Base-by-base conservation (phyloP, 2,329 filamentous ascomycete genomes). In the Microsporum canis region DNA sequence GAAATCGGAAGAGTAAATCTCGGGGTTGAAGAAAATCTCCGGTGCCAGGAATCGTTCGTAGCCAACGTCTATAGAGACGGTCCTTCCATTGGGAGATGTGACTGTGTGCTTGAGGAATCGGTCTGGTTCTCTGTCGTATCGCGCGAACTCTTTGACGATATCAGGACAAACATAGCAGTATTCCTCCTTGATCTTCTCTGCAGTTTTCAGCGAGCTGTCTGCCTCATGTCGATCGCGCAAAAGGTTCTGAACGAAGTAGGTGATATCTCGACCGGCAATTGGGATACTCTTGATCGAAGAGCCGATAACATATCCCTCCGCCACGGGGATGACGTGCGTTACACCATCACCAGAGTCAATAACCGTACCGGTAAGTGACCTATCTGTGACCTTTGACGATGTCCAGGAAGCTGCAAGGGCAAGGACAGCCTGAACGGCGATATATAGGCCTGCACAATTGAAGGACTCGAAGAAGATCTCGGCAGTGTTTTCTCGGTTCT, bases 401-500 rank as follows among this genome's bases (percentile, higher is more conserved):
- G 94, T 99, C 94, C 94, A 99, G 6, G 94, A 97, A 23, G 95
- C 94, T 51, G 94, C 94, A 53, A 99, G 84, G 14, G 95, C 94
- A 61, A 99, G 86, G 27, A 99, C 94, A 36, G 94, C 94, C 78
- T 99, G 94, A 12, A 99, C 94, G 55, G 94, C 94, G 73, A 99
- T 99, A 77, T 99, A 99, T 66, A 99, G 86, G 77, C 94, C 94
- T 62, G 94, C 92, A 75, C 94, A 97, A 79, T 99, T 99, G 82
- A 99, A 99, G 2, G 94, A 97, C 74, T 99, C 94, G 79, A 99
- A 99, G 85, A 99, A 96, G 77, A 99, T 99, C 75, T 99, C 94
- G 75, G 94, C 94, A 31, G 94, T 97, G 75, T 96, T 96, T 77
- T 99, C 94, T 72, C 94, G 91, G 77, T 99, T 97, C 79, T 99